A percentile compares a stretch with the other conserved stretches of the same genome.
Conservation (phyloP, 306 rosid genomes). For the Prunus mongolica region DNA sequence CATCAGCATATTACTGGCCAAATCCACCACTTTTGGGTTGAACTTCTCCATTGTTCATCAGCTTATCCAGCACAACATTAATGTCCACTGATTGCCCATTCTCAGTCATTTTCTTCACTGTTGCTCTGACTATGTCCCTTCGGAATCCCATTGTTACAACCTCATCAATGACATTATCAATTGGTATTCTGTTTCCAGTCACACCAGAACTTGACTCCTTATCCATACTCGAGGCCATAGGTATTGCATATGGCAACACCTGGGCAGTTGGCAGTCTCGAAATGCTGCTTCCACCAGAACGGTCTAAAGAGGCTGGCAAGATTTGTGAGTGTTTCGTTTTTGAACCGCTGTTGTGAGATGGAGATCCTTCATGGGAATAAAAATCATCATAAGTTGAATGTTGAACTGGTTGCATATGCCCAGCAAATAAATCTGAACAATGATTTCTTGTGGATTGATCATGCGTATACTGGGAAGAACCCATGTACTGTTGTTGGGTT, state of each 20-base stretch:
- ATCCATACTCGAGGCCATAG: constrained; percentile 37
- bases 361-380: constrained; percentile 14
- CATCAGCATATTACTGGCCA: constrained; percentile 14
- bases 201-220: constrained; percentile 25
- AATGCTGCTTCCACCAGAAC: constrained; percentile 13
- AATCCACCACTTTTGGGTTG: constrained; percentile 6
- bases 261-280: constrained; percentile 13
- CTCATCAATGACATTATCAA: constrained; percentile 35
- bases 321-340: constrained; percentile 8
- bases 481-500: constrained; percentile 10
- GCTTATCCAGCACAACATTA: constrained; percentile 40
- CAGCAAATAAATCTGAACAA: constrained; percentile 4
- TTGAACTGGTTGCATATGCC: constrained; percentile 24
- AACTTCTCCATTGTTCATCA: constrained; percentile 32
- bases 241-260: constrained; percentile 40
- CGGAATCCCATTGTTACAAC: constrained; percentile 51
- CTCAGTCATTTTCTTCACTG: constrained; percentile 40
- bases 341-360: constrained; percentile 15
- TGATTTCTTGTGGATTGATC: constrained; percentile 19
- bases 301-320: constrained; percentile 3
- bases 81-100: constrained; percentile 38
- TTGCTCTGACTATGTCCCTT: constrained; percentile 42
- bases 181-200: constrained; percentile 20
- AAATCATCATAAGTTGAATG: constrained; percentile 15
- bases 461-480: constrained; percentile 12